Evolutionary conservation across 768 basidiomycete genomes (phyloP), one percentile per base, ranked within the genome.

Genomic region (Amanita muscaria): DNA sequence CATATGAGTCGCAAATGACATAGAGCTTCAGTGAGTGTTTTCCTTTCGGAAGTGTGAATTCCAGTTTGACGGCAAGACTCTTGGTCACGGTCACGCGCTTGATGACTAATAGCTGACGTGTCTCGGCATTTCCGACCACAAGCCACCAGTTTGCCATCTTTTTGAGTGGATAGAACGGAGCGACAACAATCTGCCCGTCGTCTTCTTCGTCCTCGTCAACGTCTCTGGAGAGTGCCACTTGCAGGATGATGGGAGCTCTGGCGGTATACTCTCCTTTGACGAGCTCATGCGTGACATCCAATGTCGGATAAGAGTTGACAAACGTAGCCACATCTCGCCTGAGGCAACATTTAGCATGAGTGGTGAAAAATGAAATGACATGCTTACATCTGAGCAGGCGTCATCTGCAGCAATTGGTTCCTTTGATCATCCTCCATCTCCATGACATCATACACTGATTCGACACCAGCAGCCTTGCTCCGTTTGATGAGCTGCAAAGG

Each of bases 101-200:
- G 65, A 81, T 69, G 65, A 88, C 70, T 4, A 90, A 81, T 10
- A 99, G 69, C 53, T 90, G 85, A 29, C 80, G 77, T n/a, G 77
- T 80, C 25, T 68, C 68, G 4, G 83, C 72, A 42, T 93, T 87
- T n/a, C 90, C 91, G 10, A 97, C 73, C 37, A 98, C 92, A 25
- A 97, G 74, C 93, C 93, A 98, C 94, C 93, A 98, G 56, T 91
- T 92, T 46, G 87, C 80, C 63, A 90, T 77, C 71, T 97, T 97
- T 64, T 83, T 84, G 43, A 66, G 70, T 0, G 94, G 94, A 68
- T 87, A 98, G 66, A 82, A 87, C 0, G 96, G 93, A 1, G 96
- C 94, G n/a, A 97, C 75, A 25, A 93, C 93, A 3, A 68, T 69
- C 58, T 90, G 86, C 53, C 89, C 83, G 48, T 78, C 76, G 9